Evolutionary conservation across 73 alveolate species (phyloP), one percentile per base, ranked within the genome.

Genomic region (Durusdinium trenchii): DNA sequence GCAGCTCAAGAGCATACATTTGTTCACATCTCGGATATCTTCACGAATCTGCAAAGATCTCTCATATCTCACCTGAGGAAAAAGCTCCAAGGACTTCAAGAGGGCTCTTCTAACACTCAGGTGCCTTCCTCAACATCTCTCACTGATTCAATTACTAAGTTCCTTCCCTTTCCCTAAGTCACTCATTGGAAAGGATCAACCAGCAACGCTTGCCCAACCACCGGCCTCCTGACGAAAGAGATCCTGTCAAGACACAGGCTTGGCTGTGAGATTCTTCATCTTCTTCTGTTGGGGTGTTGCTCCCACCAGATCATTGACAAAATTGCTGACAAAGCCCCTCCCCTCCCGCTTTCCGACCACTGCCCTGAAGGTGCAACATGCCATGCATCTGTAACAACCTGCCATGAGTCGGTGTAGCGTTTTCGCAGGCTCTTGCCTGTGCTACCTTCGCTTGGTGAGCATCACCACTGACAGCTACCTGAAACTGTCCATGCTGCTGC

Each of bases 381-480:
- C n/a, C 81, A 67, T 43, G 9, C 12, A 57, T 23, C n/a, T 23
- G 73, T 60, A 32, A 60, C 20, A 38, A 38, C 43, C 64, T 43
- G 42, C 6, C 45, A 9, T 43, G 54, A 46, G 54, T 20, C 16
- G 40, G 0, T 16, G 46, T 42, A 71, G 32, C 32, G 84, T 23
- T 14, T 23, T 35, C 40, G 46, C 84, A 71, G 46, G 20, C 57
- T 42, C 50, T 28, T 64, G 38, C 86, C 85, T 60, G 86, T 7
- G 86, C 97, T 30, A 90, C 97, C 62, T 90, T 90, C 32, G 97
- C 97, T 48, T 90, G 97, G 46, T 90, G 97, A 36, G 97, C 97
- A 90, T 90, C 97, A 30, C 97, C 97, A 23, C 87, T 90, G 57
- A 90, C 87, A 16, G 97, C 97, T n/a, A 90, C 97, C 95, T 86